Conservation (phyloP, 164 flowering plant genomes). For the Platanus orientalis region DNA sequence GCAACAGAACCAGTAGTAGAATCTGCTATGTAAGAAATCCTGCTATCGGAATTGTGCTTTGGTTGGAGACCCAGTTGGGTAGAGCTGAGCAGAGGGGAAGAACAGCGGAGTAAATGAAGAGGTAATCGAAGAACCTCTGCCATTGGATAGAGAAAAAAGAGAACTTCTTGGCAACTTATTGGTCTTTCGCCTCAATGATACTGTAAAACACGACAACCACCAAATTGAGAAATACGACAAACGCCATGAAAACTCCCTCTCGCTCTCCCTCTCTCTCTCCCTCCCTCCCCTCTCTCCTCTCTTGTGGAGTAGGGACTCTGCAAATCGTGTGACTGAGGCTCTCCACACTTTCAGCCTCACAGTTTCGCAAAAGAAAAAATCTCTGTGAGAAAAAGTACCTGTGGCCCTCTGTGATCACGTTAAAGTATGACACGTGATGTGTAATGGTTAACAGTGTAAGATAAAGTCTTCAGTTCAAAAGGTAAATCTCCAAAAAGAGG, state of each 20-base stretch:
- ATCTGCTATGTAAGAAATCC: slow-evolving; percentile 16
- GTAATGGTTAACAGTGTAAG: too few species aligned
- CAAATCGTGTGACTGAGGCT: neutral
- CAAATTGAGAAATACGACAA: neutral
- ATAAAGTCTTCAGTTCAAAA: too few species aligned
- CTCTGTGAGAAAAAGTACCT: too few species aligned
- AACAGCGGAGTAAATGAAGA: slow-evolving; percentile 18
- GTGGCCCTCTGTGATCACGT: too few species aligned
- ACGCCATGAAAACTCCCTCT: too few species aligned
- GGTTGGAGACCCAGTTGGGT: slow-evolving; percentile 17
- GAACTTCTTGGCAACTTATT: neutral
- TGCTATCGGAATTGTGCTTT: slow-evolving; percentile 18
- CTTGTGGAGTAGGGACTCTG: neutral
- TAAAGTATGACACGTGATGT: too few species aligned
- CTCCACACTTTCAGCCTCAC: too few species aligned
- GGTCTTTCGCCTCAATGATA: neutral
- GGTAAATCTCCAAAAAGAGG: too few species aligned
- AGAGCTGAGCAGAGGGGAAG: slow-evolving; percentile 11
- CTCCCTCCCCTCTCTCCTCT: neutral
- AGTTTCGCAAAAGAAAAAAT: too few species aligned
- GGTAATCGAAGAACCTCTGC: slow-evolving; percentile 42
- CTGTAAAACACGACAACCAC: neutral
- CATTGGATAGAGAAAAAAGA: slow-evolving; percentile 24
- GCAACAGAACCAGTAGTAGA: slow-evolving; percentile 16
- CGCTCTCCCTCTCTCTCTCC: slow-evolving; percentile 7